Base-by-base conservation (phyloP, 768 basidiomycete genomes). In the Tephrocybe sp. region DNA sequence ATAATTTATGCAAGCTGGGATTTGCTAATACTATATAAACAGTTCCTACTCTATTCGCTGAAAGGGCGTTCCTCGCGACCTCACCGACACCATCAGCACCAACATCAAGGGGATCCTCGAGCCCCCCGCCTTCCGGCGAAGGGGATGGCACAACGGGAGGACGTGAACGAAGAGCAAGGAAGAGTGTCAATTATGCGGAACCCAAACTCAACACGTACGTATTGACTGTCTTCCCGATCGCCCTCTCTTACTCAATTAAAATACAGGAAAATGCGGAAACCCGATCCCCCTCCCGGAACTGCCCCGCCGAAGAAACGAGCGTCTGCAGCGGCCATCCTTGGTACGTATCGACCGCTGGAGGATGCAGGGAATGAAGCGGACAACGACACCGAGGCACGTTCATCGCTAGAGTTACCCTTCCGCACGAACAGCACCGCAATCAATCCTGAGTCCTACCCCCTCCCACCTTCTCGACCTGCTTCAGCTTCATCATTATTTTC, bases 151-250 rank as follows among this genome's bases (percentile, higher is more conserved):
- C 29, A 1, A 58, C 46, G 56, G 74, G 58, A 64, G 81, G 60
- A 61, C 79, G 77, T 68, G 84, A 76, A 70, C 78, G 69, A 61
- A 69, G 85, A 43, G 64, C 75, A 16, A 76, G 91, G 40, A 92
- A 86, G 69, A 91, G 90, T 57, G 72, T 93, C 40, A 92, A 92
- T 63, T 92, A 93, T 56, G 73, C 90, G 0, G 91, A 93, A 61
- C 91, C 91, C 10, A 93, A 91, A 62, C 75, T 93, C 19, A 91
- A 92, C 64, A 92, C 88, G 88, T 89, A 62, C 44, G 83, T 80
- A 23, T 24, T 27, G 6, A 13, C 27, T 29, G 27, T 33, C n/a
- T 33, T 24, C 38, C 22, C 12, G 33, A 27, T 44, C 31, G 15
- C 31, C 10, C 34, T 22, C 10, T n/a, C 34, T 22, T 15, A 11